Evolutionary conservation across 495 filamentous ascomycete genomes (phyloP).

Genomic region (Aspergillus diversus): DNA sequence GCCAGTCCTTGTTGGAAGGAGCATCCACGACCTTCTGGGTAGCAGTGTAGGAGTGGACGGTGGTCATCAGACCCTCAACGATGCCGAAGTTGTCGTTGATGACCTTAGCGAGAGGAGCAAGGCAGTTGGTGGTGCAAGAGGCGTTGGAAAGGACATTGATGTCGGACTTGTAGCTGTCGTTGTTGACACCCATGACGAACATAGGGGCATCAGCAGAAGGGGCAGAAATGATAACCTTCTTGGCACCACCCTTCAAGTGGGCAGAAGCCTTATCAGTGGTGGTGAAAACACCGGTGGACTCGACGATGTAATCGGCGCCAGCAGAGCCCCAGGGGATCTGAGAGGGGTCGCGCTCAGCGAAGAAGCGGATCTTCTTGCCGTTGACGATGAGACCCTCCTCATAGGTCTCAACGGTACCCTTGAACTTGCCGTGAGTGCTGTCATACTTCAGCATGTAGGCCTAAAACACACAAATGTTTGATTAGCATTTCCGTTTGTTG

Average conservation of each 20-base stretch:
- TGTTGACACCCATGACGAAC: constrained; percentile 99
- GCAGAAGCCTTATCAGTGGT: constrained; percentile 92
- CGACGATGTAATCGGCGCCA: constrained; percentile 93
- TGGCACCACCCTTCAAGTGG: constrained; percentile 98
- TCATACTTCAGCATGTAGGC: constrained; percentile 99
- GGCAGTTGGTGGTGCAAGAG: constrained; percentile 99
- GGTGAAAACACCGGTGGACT: constrained; percentile 99
- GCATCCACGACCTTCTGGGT: constrained; percentile 99
- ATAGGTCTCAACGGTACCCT: constrained; percentile 78
- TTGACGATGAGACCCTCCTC: constrained; percentile 83
- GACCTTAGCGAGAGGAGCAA: constrained; percentile 98
- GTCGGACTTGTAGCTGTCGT: constrained; percentile 85
- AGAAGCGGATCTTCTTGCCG: constrained; percentile 96
- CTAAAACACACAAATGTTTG: constrained; percentile 47
- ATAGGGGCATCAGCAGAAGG: constrained; percentile 98
- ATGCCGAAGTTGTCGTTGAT: constrained; percentile 97
- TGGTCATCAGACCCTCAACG: constrained; percentile 99
- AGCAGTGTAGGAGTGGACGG: constrained; percentile 99
- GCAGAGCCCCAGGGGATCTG: constrained; percentile 89
- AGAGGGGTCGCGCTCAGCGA: constrained; percentile 87
- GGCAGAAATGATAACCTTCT: constrained; percentile 99
- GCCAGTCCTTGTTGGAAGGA: constrained; percentile 98
- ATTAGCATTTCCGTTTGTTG: neutral
- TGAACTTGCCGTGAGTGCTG: constrained; percentile 94
- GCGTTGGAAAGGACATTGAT: constrained; percentile 97